Percentiles rank a stretch among this genome's conserved stretches.
These are phyloP conservation scores for Luffa acutangula DNA, from an alignment of 306 rosid genomes.

Conservation along the genomic window DNA sequence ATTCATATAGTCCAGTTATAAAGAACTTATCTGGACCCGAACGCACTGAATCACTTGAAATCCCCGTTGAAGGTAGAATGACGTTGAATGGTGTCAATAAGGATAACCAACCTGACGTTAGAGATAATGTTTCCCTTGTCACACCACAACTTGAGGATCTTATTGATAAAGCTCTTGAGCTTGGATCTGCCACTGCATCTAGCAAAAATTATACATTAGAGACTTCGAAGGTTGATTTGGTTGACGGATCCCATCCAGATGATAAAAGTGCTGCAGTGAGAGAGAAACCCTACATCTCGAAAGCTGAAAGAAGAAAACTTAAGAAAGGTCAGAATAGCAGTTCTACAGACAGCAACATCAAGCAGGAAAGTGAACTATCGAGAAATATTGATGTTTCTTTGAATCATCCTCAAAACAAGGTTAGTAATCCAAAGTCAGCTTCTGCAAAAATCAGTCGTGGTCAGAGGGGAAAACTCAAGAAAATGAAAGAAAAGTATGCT, in stretches of 20 bases:
- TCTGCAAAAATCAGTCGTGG: slow-evolving; percentile 75
- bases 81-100: slow-evolving; percentile 18
- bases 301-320: slow-evolving; percentile 86
- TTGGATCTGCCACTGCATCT: slow-evolving; percentile 61
- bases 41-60: slow-evolving; percentile 24
- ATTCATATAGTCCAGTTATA: slow-evolving; percentile 12
- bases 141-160: slow-evolving; percentile 83
- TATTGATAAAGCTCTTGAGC: slow-evolving; percentile 80
- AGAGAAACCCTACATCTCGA: slow-evolving; percentile 80
- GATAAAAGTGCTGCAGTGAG: slow-evolving; percentile 41
- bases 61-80: slow-evolving; percentile 20
- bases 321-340: slow-evolving; percentile 56
- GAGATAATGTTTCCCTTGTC: slow-evolving; percentile 38
- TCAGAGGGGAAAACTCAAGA: slow-evolving; percentile 75
- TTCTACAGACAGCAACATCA: slow-evolving; percentile 33
- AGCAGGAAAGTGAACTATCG: slow-evolving; percentile 27
- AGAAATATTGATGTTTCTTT: slow-evolving; percentile 27
- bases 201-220: slow-evolving; percentile 38
- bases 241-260: slow-evolving; percentile 31
- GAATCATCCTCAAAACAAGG: slow-evolving; percentile 36
- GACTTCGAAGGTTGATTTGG: slow-evolving; percentile 35
- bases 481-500: slow-evolving; percentile 91
- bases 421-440: slow-evolving; percentile 35
- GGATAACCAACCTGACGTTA: slow-evolving; percentile 28
- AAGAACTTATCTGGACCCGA: slow-evolving; percentile 24